Conservation (phyloP, 2,329 filamentous ascomycete genomes). For the Diplodia intermedia region DNA sequence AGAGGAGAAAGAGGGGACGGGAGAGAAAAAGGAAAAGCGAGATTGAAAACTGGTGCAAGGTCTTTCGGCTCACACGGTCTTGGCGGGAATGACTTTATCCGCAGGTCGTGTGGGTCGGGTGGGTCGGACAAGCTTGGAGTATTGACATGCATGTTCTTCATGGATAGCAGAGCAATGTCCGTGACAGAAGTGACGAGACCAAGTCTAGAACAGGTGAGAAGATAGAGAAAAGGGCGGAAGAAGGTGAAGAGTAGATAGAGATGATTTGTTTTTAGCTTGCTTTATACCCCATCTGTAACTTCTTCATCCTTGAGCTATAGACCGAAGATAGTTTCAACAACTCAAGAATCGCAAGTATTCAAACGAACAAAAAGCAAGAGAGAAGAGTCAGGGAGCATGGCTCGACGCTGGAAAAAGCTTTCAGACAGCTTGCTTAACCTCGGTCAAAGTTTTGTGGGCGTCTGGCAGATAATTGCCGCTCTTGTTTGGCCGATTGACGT, state of each 20-base stretch:
- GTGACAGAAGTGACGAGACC: neutral
- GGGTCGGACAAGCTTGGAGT: neutral
- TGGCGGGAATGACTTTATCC: conserved; percentile 16
- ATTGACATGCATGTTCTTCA: neutral
- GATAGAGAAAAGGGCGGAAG: neutral
- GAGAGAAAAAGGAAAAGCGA: neutral
- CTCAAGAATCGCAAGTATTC: neutral
- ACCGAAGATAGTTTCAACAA: neutral
- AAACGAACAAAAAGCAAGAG: neutral
- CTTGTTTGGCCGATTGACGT: neutral
- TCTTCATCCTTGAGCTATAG: neutral
- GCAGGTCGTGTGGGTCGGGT: conserved; percentile 2
- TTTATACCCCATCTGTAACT: neutral
- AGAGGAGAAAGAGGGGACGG: neutral
- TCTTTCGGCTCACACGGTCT: neutral
- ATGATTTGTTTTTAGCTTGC: neutral
- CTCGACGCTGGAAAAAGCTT: neutral
- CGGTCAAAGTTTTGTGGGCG: neutral
- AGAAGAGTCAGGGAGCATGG: neutral
- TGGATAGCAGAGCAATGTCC: neutral
- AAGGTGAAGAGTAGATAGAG: neutral
- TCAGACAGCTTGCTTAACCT: neutral
- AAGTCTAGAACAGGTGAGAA: neutral
- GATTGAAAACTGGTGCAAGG: neutral
- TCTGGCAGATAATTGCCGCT: neutral